Percentiles rank a stretch among this genome's conserved stretches.
These are phyloP conservation scores for Globisporangium recalcitrans DNA, from an alignment of 352 stramenopile genomes.

Conservation along the genomic window DNA sequence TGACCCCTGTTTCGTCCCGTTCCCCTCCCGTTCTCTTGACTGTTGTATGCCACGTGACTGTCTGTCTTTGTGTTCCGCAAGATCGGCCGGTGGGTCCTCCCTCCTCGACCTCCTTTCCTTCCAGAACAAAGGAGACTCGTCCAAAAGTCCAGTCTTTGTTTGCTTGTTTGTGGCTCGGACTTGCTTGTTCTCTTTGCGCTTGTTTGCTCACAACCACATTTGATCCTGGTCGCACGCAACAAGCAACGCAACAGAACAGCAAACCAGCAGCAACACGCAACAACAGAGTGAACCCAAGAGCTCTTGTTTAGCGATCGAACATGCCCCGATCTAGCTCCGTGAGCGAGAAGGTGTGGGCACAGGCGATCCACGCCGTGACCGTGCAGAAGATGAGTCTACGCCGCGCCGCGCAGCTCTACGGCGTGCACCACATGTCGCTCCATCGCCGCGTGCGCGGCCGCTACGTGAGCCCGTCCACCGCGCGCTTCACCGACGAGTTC, in stretches of 20 bases:
- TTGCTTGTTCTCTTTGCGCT: background rate
- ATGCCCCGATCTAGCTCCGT: constrained; percentile 22
- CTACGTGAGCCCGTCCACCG: constrained; percentile 4
- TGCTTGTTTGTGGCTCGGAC: background rate
- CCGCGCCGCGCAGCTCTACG: constrained; percentile 32
- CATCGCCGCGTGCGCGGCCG: constrained; percentile 21
- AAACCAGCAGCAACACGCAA: background rate
- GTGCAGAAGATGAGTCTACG: constrained; percentile 45
- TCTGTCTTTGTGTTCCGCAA: constrained; percentile 5
- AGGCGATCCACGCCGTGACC: constrained; percentile 35
- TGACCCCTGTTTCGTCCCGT: constrained; percentile 8
- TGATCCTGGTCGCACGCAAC: constrained; percentile 5
- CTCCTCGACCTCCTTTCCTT: background rate
- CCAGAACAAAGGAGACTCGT: background rate
- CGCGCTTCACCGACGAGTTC: constrained; percentile 11
- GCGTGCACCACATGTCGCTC: constrained; percentile 44
- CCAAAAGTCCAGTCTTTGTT: background rate
- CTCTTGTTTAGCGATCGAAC: too few species aligned
- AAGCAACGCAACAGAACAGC: constrained; percentile 9
- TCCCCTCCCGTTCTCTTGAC: background rate
- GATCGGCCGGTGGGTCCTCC: background rate
- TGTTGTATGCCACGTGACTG: background rate
- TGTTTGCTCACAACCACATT: constrained; percentile 3
- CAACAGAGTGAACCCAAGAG: background rate
- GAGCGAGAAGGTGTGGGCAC: constrained; percentile 35